Conservation (phyloP, 495 filamentous ascomycete genomes). For the Glonium stellatum region DNA sequence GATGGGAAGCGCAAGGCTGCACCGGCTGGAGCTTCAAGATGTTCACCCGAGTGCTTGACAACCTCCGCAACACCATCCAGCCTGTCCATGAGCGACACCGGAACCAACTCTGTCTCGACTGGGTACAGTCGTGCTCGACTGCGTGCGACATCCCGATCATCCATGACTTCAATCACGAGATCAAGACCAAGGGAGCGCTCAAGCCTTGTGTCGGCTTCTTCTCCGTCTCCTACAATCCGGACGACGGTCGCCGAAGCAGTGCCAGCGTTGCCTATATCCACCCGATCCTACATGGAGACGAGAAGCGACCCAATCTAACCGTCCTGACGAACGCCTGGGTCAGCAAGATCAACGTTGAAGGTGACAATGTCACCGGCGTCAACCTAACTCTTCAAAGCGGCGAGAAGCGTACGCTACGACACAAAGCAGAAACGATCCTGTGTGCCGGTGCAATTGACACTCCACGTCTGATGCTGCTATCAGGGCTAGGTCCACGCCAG, state of each 20-base stretch:
- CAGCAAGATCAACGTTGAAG: constrained; percentile 59
- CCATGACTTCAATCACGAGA: constrained; percentile 73
- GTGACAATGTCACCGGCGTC: constrained; percentile 58
- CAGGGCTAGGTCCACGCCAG: constrained; percentile 63
- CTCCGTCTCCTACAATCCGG: constrained; percentile 75
- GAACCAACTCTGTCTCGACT: constrained; percentile 79
- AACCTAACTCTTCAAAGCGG: constrained; percentile 60
- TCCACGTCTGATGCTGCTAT: constrained; percentile 64
- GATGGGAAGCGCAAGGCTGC: constrained; percentile 66
- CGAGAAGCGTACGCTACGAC: constrained; percentile 49
- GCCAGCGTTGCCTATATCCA: constrained; percentile 83
- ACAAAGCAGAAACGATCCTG: constrained; percentile 66
- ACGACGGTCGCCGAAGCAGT: constrained; percentile 68
- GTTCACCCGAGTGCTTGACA: constrained; percentile 67
- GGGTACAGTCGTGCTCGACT: constrained; percentile 65
- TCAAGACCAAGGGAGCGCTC: constrained; percentile 58
- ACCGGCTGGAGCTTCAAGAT: constrained; percentile 72
- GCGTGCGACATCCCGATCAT: constrained; percentile 70
- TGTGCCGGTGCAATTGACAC: constrained; percentile 75
- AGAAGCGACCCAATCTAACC: constrained; percentile 69
- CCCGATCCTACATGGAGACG: constrained; percentile 68
- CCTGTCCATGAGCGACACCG: constrained; percentile 69
- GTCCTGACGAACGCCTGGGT: constrained; percentile 77
- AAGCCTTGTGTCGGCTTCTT: constrained; percentile 75
- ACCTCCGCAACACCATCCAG: constrained; percentile 70